Conservation (phyloP, 768 basidiomycete species). For the Pholiota molesta region DNA sequence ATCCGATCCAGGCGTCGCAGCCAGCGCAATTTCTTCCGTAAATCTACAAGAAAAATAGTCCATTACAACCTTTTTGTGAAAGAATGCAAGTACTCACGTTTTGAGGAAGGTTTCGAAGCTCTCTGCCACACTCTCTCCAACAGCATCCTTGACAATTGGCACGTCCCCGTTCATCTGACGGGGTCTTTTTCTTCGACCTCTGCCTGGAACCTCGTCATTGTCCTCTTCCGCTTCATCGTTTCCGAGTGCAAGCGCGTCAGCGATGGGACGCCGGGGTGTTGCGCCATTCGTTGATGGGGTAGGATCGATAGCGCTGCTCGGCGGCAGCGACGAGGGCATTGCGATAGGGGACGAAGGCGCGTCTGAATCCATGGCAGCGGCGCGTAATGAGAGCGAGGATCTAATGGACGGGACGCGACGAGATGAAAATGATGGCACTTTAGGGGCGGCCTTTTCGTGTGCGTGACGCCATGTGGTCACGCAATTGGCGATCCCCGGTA, state of each 20-base stretch:
- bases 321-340: slow-evolving; percentile 53
- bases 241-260: slow-evolving; percentile 58
- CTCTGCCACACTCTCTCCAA: slow-evolving; percentile 93
- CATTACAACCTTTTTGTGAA: slow-evolving; percentile 1
- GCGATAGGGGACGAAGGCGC: slow-evolving; percentile 56
- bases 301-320: slow-evolving; percentile 49
- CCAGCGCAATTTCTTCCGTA: slow-evolving; percentile 78
- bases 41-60: slow-evolving; percentile 53
- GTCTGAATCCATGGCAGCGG: slow-evolving; percentile 54
- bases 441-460: slow-evolving; percentile 46
- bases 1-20: slow-evolving; percentile 81
- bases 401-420: slow-evolving; percentile 33
- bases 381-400: slow-evolving; percentile 16
- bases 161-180: slow-evolving; percentile 66
- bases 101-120: slow-evolving; percentile 91
- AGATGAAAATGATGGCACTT: slow-evolving; percentile 32
- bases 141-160: slow-evolving; percentile 88
- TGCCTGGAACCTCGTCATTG: slow-evolving; percentile 36
- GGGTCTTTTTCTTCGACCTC: slow-evolving; percentile 47
- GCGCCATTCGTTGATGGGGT: slow-evolving; percentile 33
- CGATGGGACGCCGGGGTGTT: slow-evolving; percentile 43
- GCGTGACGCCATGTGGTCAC: slow-evolving; percentile 26
- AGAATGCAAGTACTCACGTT: slow-evolving; percentile 57
- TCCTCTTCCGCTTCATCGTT: slow-evolving; percentile 56
- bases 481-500: slow-evolving; percentile 12